Base-by-base conservation (phyloP, 441 rosid genomes). In the Hura crepitans region DNA sequence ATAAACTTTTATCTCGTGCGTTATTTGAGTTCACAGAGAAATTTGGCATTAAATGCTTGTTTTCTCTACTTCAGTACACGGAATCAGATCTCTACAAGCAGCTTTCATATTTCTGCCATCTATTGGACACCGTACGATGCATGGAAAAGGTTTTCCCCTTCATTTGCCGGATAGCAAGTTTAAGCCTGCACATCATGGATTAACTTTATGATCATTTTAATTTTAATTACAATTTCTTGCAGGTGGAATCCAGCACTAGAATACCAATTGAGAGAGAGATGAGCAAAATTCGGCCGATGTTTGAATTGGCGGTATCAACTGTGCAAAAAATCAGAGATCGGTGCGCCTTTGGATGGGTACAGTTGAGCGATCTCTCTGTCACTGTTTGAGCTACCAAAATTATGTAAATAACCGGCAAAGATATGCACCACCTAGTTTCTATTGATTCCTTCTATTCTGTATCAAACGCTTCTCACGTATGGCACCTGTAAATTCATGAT, bases 11-110 rank as follows among this genome's bases (percentile, higher is more conserved):
- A 4, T 20, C 20, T 43, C 18, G 6, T 28, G 30, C 17, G 15
- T 15, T 9, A 47, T 60, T 27, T 6, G 25, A 20, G 8, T 50
- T 15, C 17, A 47, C 63, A 67, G 33, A 67, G 45, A 30, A 28
- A 14, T 57, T n/a, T 71, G 39, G 46, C 64, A 31, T 20, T 6
- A 20, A 49, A 25, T 54, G 30, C 58, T 65, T 56, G 66, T 62
- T 35, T 74, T 65, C 60, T 70, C 66, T n/a, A n/a, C n/a, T n/a
- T n/a, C 79, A 89, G 99, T 95, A 86, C 81, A 77, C 92, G 1
- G 98, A 92, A 85, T 95, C 95, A 66, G 91, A 90, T 69, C 82
- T 95, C 62, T 95, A 91, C 89, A 91, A 74, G 88, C 99, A 95
- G 74, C 96, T 95, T 22, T 64, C 96, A 6, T 95, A 88, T 69